Conservation (phyloP, 345 rosid genomes). For the Euphorbia pulcherrima region DNA sequence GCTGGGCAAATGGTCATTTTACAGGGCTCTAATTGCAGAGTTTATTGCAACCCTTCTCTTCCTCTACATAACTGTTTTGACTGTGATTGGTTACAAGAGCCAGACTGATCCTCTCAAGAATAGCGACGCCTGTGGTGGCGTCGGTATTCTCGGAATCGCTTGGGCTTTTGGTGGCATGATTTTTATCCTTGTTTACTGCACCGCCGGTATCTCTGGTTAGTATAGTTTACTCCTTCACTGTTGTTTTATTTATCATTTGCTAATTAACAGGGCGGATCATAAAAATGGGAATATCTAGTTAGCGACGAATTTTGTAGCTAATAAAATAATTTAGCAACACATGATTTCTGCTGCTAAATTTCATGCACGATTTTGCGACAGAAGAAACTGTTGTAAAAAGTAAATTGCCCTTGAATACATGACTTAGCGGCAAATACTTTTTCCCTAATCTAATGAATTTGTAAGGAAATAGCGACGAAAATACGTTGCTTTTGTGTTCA, state of each 20-base stretch:
- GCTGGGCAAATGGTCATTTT: conserved; percentile 63
- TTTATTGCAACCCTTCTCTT: conserved; percentile 80
- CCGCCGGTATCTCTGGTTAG: conserved; percentile 81
- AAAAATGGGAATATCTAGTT: no score
- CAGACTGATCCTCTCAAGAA: conserved; percentile 34
- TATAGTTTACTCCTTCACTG: background rate
- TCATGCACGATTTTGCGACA: no score
- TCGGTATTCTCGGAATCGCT: conserved; percentile 83
- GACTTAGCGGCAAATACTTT: no score
- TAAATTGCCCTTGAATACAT: no score
- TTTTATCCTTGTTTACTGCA: conserved; percentile 88
- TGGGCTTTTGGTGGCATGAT: conserved; percentile 99
- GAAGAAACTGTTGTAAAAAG: no score
- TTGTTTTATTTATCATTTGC: background rate
- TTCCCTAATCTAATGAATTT: no score
- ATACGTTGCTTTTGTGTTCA: no score
- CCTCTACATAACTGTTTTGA: conserved; percentile 63
- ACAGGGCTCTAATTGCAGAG: conserved; percentile 75
- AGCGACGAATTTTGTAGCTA: no score
- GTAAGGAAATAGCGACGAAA: no score
- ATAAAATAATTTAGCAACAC: no score
- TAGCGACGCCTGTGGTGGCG: conserved; percentile 58
- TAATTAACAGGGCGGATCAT: conserved; percentile 34
- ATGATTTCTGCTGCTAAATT: no score
- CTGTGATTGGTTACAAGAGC: conserved; percentile 73